Percentiles rank a stretch among this genome's conserved stretches.
Conservation (phyloP, 1,284 basidiomycete species). For the Ganoderma lingzhi region DNA sequence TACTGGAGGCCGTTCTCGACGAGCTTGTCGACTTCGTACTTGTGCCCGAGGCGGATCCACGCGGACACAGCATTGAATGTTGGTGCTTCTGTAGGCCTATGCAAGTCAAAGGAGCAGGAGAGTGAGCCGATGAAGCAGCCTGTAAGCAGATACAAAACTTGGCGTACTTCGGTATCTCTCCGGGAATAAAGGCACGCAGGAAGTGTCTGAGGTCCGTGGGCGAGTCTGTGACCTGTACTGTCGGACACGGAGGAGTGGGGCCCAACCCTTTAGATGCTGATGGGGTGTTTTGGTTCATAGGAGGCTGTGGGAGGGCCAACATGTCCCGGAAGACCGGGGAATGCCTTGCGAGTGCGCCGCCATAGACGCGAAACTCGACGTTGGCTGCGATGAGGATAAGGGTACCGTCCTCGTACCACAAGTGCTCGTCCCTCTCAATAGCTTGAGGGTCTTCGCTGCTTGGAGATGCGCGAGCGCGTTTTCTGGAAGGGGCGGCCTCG, state of each 20-base stretch:
- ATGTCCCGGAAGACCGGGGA: constrained; percentile 13
- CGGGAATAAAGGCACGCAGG: not conserved
- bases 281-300: not conserved
- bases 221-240: not conserved
- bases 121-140: not conserved
- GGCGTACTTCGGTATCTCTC: constrained; percentile 1
- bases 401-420: constrained; percentile 11
- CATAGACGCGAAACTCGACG: constrained; percentile 13
- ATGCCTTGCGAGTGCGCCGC: not conserved
- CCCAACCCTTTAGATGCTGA: not conserved
- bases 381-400: not conserved
- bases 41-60: constrained; percentile 17
- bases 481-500: not conserved
- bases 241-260: not conserved
- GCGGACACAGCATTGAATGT: not conserved
- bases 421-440: not conserved
- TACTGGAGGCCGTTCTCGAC: constrained; percentile 1
- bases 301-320: constrained; percentile 8
- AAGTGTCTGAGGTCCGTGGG: constrained; percentile 11
- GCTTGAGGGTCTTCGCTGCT: not conserved
- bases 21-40: constrained; percentile 15
- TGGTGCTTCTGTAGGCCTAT: not conserved
- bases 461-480: not conserved
- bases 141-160: not conserved
- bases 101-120: not conserved